Conservation (phyloP, 2,329 filamentous ascomycete species). For the Aspergillus vadensis region DNA sequence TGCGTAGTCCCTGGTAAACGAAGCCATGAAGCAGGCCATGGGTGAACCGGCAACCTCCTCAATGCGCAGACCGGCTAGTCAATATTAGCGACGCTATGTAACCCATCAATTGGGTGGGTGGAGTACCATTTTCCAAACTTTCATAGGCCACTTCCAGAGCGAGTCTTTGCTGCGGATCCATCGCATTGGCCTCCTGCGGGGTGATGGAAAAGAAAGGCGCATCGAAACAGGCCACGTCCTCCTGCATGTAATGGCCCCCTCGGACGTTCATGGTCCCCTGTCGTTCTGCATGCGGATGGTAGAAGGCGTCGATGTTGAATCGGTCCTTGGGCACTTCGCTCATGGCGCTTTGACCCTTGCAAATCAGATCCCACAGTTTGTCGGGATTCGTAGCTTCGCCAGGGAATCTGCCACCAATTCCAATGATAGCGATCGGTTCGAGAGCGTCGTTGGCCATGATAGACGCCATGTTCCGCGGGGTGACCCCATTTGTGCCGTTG, state of each 20-base stretch:
- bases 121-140: constrained; percentile 23
- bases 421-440: constrained; percentile 12
- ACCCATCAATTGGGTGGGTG: too few relatives aligned
- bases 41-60: constrained; percentile 22
- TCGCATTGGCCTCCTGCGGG: constrained; percentile 4
- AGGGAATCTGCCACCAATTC: constrained; percentile 7
- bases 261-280: not conserved
- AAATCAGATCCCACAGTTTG: constrained; percentile 12
- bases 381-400: constrained; percentile 5
- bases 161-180: constrained; percentile 25
- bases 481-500: too few relatives aligned
- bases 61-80: constrained; percentile 25
- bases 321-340: constrained; percentile 1
- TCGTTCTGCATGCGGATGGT: constrained; percentile 4
- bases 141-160: constrained; percentile 27
- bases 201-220: constrained; percentile 33
- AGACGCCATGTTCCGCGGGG: too few relatives aligned
- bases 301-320: constrained; percentile 3
- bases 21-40: constrained; percentile 26
- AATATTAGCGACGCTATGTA: not conserved
- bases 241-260: constrained; percentile 23
- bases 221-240: constrained; percentile 30
- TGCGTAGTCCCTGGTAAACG: constrained; percentile 24
- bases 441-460: too few relatives aligned
- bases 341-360: not conserved